Evolutionary conservation across 2,329 filamentous ascomycete species (phyloP), one percentile per base, ranked within the genome.

Genomic region (Tolypocladium ovalisporum): DNA sequence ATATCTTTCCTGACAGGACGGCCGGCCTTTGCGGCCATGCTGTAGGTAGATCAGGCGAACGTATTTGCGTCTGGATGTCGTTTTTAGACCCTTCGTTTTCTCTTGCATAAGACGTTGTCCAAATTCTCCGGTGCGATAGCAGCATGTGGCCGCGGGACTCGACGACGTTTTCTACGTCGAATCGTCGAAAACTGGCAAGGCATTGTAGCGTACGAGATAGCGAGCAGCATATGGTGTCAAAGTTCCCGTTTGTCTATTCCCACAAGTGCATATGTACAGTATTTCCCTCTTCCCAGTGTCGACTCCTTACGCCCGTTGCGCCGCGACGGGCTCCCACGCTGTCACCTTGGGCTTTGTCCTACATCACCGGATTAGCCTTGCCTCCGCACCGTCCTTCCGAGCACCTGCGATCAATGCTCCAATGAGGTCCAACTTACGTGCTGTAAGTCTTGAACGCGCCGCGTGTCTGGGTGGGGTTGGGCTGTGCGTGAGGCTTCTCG

Each of bases 361-460:
- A 54, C 15, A 19, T 44, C 8, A 36, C 37, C n/a, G 19, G 19
- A 10, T 40, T 3, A 13, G 13, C 51, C 22, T 40, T 49, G 40
- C 52, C 27, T 17, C 40, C 29, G 17, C 22, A 4, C 35, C 47
- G 22, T 35, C 15, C 44, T 6, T 49, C 44, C 13, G 8, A 10
- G 9, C 27, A 32, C 15, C 3, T 5, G 40, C 10, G 40, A 44
- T 44, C 40, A 13, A 15, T 0, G n/a, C n/a, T 12, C 22, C 40
- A 15, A 8, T 3, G n/a, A 24, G 40, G 40, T 9, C 22, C n/a
- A 24, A 44, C 92, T 73, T 75, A 97, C 92, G 94, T 99, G 78
- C 80, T 96, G 76, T 97, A 99, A 37, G 94, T 85, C 79, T 89
- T 95, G 79, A 86, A 99, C 44, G 91, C 92, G 59, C 82, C 90